Base-by-base conservation (phyloP, 192 early-diverging fungal genomes). In the Coemansia sp. region DNA sequence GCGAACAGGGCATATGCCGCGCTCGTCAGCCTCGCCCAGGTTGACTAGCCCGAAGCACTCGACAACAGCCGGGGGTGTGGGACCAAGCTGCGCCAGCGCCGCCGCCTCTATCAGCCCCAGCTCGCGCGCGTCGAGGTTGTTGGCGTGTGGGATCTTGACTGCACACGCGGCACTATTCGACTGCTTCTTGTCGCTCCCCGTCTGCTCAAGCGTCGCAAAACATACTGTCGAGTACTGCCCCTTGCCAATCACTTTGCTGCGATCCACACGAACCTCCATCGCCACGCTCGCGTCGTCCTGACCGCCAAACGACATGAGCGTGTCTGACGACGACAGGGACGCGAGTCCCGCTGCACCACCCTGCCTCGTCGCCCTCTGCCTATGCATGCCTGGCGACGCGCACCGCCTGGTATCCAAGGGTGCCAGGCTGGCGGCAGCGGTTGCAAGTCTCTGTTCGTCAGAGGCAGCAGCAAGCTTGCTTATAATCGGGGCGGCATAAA, bases 201-300 rank as follows among this genome's bases (percentile, higher is more conserved):
- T 21, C 11, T 27, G 52, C 38, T 48, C 46, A 27, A 78, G 62
- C 37, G 54, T 62, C 5, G 70, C 76, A 18, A 68, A 38, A 32
- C 70, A 73, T 26, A 80, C 76, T 10, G 76, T 80, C 35, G 76
- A 65, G 63, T 72, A 80, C 57, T 80, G 76, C 32, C 76, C 76
- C 1, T 56, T 46, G 36, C 76, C 76, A 18, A 80, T 52, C 24
- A 80, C 69, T 36, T 55, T 62, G 48, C 52, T 39, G 57, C 67
- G 70, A 40, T 80, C 67, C 8, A 70, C 58, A 14, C 36, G 55
- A 12, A 72, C 66, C 3, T 38, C 41, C 50, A 65, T 56, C 48
- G 38, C 37, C 14, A 7, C 40, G 22, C 33, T 50, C 14, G 17
- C 50, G 17, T 68, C 62, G 1, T 35, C 29, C 32, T 53, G n/a